Evolutionary conservation across 306 rosid species (phyloP), one percentile per base, ranked within the genome.

Genomic region (Cucurbita argyrosperma): DNA sequence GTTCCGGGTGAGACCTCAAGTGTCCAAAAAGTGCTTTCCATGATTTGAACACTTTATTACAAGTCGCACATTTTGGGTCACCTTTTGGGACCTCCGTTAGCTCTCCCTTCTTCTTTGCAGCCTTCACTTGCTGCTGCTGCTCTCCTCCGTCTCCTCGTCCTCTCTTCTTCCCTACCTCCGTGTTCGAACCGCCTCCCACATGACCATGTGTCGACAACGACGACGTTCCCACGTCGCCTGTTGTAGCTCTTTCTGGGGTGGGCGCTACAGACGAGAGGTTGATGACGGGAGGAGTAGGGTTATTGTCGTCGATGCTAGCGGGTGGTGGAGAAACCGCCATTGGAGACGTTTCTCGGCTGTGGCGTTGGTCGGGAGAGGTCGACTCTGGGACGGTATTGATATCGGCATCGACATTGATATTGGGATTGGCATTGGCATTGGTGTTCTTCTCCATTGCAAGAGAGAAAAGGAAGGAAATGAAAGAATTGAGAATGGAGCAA

Each of bases 1-100:
- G 75, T 4, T 77, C 82, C 0, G 84, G 83, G 66, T 83, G 84
- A 9, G 71, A 74, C 12, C 82, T 56, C 76, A 80, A 57, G 5
- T 83, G 86, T 2, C 81, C 86, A 11, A 77, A 83, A 4, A 83
- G 50, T 2, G 83, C 83, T 65, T 76, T 83, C 83, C 83, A 79
- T 0, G 83, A 76, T 0, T 51, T 39, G 53, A 76, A 80, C 43
- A 54, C 54, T 35, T 59, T 47, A 7, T 56, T 45, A 26, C 82
- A 74, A 1, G 71, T 60, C 12, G n/a, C 65, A 66, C 60, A 79
- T 58, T 10, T 42, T 7, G 56, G 53, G 23, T 69, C 74, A 5
- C 74, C 74, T 50, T 69, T 69, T 35, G 74, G 74, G 13, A 69
- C 43, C 58, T 69, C 74, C 45, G 74, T 69, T 4, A 69, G 43